Base-by-base conservation (phyloP, 306 rosid genomes). In the Prunus mongolica region DNA sequence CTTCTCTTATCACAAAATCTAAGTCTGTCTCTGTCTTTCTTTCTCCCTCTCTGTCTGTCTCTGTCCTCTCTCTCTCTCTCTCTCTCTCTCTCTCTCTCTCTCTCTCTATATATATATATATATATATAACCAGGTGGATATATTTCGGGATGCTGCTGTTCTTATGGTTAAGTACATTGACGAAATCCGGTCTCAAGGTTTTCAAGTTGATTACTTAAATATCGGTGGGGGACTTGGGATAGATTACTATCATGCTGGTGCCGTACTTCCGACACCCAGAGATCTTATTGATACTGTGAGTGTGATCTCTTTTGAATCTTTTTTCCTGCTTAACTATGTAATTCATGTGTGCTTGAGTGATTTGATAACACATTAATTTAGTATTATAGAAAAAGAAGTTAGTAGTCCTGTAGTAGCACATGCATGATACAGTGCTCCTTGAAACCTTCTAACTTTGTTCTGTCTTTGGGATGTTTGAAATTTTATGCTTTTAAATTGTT, bases 171-270 rank as follows among this genome's bases (percentile, higher is more conserved):
- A 88, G 79, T 95, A 92, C 85, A 90, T 95, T 76, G 97, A 92
- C 2, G 71, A 95, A 81, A 92, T 92, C 79, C 87, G 97, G 65
- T 86, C 86, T 76, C 98, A 92, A 79, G 98, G 98, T 72, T 95
- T 95, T 64, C 90, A 95, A 80, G 86, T 95, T 73, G 75, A 92
- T 79, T 92, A 90, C 86, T 82, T 95, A 76, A 95, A 92, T 79
- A 92, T 95, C 78, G 97, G 97, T 50, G 97, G 98, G 71, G 98
- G 98, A 55, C 96, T 95, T 77, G 98, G 97, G 67, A 92, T 95
- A 41, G 98, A 92, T 81, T 95, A 92, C 81, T 86, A 92, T 87
- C 98, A 92, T 73, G 12, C 97, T 72, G 96, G 89, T 69, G 93
- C 92, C 3, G 30, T 95, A 69, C 97, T 92, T 85, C 98, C 97